These are phyloP conservation scores for Trametes villosa DNA, from an alignment of 768 basidiomycete genomes.

Conservation along the genomic window DNA sequence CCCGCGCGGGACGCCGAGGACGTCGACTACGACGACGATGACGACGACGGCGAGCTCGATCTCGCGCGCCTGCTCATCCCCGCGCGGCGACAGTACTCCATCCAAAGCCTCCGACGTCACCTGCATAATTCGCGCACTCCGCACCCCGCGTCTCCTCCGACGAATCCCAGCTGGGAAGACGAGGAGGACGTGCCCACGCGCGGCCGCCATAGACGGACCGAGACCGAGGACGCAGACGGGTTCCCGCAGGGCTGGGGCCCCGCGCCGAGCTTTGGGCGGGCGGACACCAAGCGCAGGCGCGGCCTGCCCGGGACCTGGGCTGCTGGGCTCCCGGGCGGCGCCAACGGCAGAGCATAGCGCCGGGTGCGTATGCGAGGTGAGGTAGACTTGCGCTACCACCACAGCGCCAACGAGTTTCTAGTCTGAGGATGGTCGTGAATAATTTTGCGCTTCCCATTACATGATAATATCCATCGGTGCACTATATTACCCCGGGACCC, in stretches of 20 bases:
- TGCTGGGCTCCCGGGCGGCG: slow-evolving; percentile 8
- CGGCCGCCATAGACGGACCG: slow-evolving; percentile 16
- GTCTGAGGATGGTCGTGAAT: not conserved
- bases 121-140: slow-evolving; percentile 37
- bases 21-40: slow-evolving; percentile 46
- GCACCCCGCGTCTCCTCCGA: slow-evolving; percentile 23
- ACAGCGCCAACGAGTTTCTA: not conserved
- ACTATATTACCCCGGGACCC: not conserved
- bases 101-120: slow-evolving; percentile 70
- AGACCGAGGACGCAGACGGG: slow-evolving; percentile 27
- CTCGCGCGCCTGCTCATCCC: slow-evolving; percentile 70
- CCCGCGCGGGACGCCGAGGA: slow-evolving; percentile 28
- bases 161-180: slow-evolving; percentile 33
- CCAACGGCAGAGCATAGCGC: slow-evolving; percentile 7
- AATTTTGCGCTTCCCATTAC: not conserved
- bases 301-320: slow-evolving; percentile 41
- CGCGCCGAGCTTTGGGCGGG: slow-evolving; percentile 30
- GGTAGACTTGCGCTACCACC: not conserved
- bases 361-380: not conserved
- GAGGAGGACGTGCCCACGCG: slow-evolving; percentile 28
- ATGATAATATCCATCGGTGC: not conserved
- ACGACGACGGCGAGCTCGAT: slow-evolving; percentile 61
- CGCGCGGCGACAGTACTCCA: slow-evolving; percentile 74
- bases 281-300: slow-evolving; percentile 35
- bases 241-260: slow-evolving; percentile 30